These are phyloP conservation scores for Chaetomium fimeti DNA, from an alignment of 495 filamentous ascomycete genomes.

Conservation along the genomic window DNA sequence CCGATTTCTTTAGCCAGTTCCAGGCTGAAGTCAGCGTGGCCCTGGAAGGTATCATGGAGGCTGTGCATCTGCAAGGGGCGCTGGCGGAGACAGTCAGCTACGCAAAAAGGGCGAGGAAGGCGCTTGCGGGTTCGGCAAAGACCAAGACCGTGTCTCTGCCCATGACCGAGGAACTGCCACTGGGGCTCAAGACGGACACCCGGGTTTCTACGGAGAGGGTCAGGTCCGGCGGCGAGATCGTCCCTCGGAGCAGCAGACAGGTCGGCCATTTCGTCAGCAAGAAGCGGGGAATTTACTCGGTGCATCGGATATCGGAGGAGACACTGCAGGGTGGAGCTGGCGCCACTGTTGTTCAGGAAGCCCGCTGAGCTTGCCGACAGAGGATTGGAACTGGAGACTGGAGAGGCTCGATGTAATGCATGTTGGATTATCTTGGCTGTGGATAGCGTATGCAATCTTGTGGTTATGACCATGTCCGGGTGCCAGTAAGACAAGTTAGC, in stretches of 20 bases:
- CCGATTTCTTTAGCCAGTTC: constrained; percentile 66
- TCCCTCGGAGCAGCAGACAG: constrained; percentile 63
- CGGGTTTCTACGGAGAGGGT: constrained; percentile 55
- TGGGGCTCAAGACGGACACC: constrained; percentile 68
- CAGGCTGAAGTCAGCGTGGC: constrained; percentile 72
- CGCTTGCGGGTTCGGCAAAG: constrained; percentile 18
- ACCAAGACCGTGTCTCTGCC: constrained; percentile 23
- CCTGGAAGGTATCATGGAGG: constrained; percentile 73
- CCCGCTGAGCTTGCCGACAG: constrained; percentile 3
- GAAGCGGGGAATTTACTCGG: constrained; percentile 71
- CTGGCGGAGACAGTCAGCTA: constrained; percentile 70
- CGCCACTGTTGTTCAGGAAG: constrained; percentile 27
- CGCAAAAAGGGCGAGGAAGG: constrained; percentile 47
- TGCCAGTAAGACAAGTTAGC: not conserved
- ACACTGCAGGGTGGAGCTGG: constrained; percentile 22
- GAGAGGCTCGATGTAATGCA: not conserved
- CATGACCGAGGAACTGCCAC: constrained; percentile 49
- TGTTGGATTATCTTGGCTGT: not conserved
- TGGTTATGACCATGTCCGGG: not conserved
- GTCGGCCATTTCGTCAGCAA: constrained; percentile 69
- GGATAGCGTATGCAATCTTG: not conserved
- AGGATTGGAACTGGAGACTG: not conserved
- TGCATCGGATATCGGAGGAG: constrained; percentile 64
- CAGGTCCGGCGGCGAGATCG: constrained; percentile 60
- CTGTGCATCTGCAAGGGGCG: constrained; percentile 63